Percentiles rank a stretch among this genome's conserved stretches.
phyloP scores from a whole-genome alignment of 768 basidiomycete genomes.

The Suillus lakei region DNA sequence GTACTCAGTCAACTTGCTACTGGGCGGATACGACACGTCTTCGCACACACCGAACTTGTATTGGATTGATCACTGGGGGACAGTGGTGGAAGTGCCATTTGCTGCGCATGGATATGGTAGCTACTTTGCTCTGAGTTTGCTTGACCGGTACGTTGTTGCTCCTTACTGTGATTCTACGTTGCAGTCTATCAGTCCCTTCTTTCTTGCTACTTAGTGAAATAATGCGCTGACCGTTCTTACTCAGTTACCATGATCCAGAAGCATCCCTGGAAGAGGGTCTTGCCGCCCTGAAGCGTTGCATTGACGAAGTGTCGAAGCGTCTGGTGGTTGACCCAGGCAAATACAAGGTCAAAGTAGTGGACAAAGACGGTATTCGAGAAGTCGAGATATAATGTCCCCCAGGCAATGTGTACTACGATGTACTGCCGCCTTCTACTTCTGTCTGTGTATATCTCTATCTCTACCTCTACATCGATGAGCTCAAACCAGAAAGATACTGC shows the following conservation, averaged over 20 bases:
- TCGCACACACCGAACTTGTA: slow-evolving; percentile 77
- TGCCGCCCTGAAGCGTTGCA: slow-evolving; percentile 81
- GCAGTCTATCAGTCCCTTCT: not conserved
- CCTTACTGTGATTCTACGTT: not conserved
- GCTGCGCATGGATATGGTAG: slow-evolving; percentile 95
- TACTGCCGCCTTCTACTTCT: not conserved
- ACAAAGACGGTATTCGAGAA: slow-evolving; percentile 88
- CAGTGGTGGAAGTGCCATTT: slow-evolving; percentile 86
- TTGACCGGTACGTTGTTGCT: slow-evolving; percentile 72
- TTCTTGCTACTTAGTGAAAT: not conserved
- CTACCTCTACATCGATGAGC: not conserved
- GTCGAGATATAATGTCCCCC: slow-evolving; percentile 61
- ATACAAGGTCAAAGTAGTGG: slow-evolving; percentile 91
- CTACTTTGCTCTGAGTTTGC: slow-evolving; percentile 89
- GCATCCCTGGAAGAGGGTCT: slow-evolving; percentile 86
- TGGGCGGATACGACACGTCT: slow-evolving; percentile 91
- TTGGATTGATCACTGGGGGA: slow-evolving; percentile 97
- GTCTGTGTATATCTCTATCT: not conserved
- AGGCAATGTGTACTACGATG: slow-evolving; percentile 1
- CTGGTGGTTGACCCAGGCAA: slow-evolving; percentile 77
- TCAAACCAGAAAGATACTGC: slow-evolving; percentile 25
- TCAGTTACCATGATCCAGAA: slow-evolving; percentile 89
- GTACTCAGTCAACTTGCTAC: slow-evolving; percentile 89
- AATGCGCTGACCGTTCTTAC: slow-evolving; percentile 12
- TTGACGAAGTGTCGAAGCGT: slow-evolving; percentile 86